Percentiles rank a stretch among this genome's conserved stretches.
Evolutionary conservation across 441 rosid genomes (phyloP).

Genomic region (Aleurites moluccanus): DNA sequence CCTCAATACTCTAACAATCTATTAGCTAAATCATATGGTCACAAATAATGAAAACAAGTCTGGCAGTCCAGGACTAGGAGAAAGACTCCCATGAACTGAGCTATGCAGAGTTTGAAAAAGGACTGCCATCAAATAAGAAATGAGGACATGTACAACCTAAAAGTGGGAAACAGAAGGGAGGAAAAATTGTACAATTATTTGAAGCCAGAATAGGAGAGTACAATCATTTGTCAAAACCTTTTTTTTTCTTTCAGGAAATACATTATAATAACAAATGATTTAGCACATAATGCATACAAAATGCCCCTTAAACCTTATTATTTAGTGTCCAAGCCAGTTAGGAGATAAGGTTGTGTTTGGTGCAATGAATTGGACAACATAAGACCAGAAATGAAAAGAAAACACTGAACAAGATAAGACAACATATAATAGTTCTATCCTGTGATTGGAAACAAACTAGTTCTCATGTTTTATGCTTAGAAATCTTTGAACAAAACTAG

Average conservation of each 20-base stretch:
- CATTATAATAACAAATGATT: background rate
- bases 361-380: background rate
- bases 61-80: background rate
- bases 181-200: background rate
- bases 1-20: background rate
- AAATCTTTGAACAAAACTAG: background rate
- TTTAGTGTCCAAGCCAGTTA: background rate
- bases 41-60: slow-evolving; percentile 1
- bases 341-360: background rate
- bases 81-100: background rate
- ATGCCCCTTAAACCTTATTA: too few species aligned
- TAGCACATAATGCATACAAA: background rate
- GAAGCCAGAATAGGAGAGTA: background rate
- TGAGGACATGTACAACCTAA: background rate
- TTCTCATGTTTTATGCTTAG: background rate
- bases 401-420: too few species aligned
- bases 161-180: background rate
- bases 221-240: background rate
- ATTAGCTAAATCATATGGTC: background rate
- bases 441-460: background rate
- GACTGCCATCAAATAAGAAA: background rate
- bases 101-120: background rate
- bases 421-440: background rate
- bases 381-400: background rate
- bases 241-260: background rate